Conservation (phyloP, 176 grass and related monocot genomes). For the Hyparrhenia diplandra region DNA sequence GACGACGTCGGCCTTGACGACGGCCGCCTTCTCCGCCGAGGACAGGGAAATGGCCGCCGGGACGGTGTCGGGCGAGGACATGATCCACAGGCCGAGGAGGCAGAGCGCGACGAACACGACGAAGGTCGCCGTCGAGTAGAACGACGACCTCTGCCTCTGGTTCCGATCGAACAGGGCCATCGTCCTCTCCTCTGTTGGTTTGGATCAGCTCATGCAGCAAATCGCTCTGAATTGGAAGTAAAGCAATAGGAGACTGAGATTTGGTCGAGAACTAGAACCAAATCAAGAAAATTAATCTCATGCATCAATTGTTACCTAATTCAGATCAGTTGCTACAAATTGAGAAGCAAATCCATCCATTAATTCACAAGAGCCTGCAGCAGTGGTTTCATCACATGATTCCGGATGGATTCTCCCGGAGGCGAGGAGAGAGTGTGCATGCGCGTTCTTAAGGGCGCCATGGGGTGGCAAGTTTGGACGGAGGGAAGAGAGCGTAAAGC, state of each 20-base stretch:
- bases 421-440: neutral
- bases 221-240: neutral
- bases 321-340: neutral
- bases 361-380: neutral
- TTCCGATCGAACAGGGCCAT: conserved; percentile 81
- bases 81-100: conserved; percentile 79
- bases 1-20: neutral
- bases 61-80: conserved; percentile 42
- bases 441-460: conserved; percentile 16
- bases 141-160: conserved; percentile 51
- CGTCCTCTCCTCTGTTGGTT: neutral
- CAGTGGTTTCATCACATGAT: neutral
- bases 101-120: conserved; percentile 65
- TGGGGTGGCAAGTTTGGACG: conserved; percentile 17
- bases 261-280: neutral
- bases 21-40: neutral
- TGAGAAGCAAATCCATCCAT: neutral
- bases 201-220: neutral
- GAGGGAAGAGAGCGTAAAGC: conserved; percentile 51
- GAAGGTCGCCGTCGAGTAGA: conserved; percentile 59
- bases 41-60: conserved; percentile 33
- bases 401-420: neutral
- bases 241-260: neutral
- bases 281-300: neutral
- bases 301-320: neutral